A percentile compares a stretch with the other conserved stretches of the same genome.
Conservation (phyloP, 1,139 yeast genomes). For the Hanseniaspora uvarum region DNA sequence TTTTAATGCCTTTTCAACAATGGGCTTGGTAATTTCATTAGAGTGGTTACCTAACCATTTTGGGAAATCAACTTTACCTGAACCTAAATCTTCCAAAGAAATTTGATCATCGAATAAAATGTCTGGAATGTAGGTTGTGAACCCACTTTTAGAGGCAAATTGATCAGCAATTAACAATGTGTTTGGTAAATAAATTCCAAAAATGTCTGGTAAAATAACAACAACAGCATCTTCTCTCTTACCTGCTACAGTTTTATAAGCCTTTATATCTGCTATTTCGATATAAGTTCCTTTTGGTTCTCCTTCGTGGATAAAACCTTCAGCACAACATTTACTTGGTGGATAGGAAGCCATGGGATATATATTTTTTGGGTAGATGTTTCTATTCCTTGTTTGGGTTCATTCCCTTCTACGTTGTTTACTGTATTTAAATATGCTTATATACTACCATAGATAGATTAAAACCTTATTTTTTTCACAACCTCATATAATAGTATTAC, state of each 20-base stretch:
- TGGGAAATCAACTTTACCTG: constrained; percentile 30
- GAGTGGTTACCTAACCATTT: constrained; percentile 50
- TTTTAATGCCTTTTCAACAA: constrained; percentile 39
- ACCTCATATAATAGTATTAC: no score
- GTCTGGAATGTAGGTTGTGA: constrained; percentile 64
- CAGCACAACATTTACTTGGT: constrained; percentile 43
- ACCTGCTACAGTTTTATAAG: constrained; percentile 23
- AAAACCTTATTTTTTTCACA: no score
- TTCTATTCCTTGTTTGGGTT: no score
- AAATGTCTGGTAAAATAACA: constrained; percentile 59
- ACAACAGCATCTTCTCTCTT: constrained; percentile 38
- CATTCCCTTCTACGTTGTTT: no score
- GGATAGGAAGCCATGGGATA: constrained; percentile 53
- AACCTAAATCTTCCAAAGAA: constrained; percentile 25
- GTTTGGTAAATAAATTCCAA: constrained; percentile 52
- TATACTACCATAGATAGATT: no score
- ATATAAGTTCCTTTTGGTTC: constrained; percentile 48
- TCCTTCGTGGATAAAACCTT: constrained; percentile 43
- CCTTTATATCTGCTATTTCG: constrained; percentile 35
- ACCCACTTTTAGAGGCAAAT: constrained; percentile 48
- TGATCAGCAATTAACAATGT: constrained; percentile 53
- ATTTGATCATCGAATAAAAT: constrained; percentile 49
- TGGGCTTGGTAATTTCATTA: constrained; percentile 37
- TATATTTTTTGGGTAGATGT: no score
- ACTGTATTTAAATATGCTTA: no score